These are phyloP conservation scores for Phytophthora pseudosyringae DNA, from an alignment of 352 stramenopile genomes.

Conservation along the genomic window DNA sequence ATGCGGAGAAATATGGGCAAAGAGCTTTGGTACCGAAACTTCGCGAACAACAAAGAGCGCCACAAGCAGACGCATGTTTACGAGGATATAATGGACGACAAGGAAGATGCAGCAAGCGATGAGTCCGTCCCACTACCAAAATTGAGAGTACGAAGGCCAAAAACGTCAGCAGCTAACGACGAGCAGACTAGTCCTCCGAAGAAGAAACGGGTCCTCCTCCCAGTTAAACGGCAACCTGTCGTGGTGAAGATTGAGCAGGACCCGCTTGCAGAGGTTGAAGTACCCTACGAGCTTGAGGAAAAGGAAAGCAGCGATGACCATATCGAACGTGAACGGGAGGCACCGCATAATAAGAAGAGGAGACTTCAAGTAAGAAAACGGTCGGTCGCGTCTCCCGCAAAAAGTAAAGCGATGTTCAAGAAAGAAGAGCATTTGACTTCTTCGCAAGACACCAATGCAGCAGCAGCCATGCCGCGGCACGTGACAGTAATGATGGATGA, in stretches of 20 bases:
- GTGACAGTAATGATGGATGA: conserved; percentile 30
- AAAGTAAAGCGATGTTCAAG: neutral
- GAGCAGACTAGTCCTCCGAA: neutral
- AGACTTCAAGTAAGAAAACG: neutral
- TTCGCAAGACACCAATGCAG: conserved; percentile 12
- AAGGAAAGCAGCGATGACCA: conserved; percentile 19
- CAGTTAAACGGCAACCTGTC: neutral
- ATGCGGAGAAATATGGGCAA: conserved; percentile 33
- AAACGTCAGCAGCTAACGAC: neutral
- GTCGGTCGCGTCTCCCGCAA: neutral
- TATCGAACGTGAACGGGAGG: neutral
- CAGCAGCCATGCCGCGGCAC: conserved; percentile 16
- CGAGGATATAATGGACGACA: conserved; percentile 15
- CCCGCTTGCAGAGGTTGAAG: conserved; percentile 10
- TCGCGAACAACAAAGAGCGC: conserved; percentile 36
- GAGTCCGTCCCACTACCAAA: conserved; percentile 6
- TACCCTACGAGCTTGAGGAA: conserved; percentile 7
- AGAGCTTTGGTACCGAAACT: conserved; percentile 36
- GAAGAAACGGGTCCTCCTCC: conserved; percentile 16
- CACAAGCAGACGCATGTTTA: conserved; percentile 37
- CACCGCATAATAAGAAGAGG: conserved; percentile 7
- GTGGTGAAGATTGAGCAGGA: conserved; percentile 27
- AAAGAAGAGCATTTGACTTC: neutral
- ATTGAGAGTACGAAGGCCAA: conserved; percentile 18
- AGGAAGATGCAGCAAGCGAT: conserved; percentile 1